These are phyloP conservation scores for Pseudonitzschia multiseries DNA, from an alignment of 108 stramenopile genomes.

Conservation along the genomic window DNA sequence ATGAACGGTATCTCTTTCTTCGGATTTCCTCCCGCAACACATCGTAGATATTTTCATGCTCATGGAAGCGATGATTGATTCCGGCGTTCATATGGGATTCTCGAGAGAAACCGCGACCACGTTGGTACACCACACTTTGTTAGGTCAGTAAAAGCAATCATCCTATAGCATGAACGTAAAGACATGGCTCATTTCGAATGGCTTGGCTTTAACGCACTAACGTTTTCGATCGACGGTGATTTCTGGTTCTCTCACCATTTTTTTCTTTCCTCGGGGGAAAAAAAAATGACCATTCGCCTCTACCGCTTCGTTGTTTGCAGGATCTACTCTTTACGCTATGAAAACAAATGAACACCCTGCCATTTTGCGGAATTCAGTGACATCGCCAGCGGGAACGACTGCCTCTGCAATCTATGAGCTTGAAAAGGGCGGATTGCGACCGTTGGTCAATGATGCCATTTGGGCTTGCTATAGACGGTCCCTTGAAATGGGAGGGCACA, in stretches of 20 bases:
- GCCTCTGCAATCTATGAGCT: slow-evolving; percentile 90
- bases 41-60: slow-evolving; percentile 75
- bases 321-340: slow-evolving; percentile 86
- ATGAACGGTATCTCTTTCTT: neutral
- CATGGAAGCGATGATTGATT: slow-evolving; percentile 92
- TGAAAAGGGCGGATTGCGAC: slow-evolving; percentile 87
- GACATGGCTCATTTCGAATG: no score
- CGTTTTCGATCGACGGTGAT: no score
- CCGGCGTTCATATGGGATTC: slow-evolving; percentile 95
- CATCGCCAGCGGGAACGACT: slow-evolving; percentile 93
- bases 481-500: slow-evolving; percentile 80
- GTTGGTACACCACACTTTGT: slow-evolving; percentile 71
- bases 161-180: no score
- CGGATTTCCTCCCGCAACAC: neutral
- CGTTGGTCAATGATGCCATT: slow-evolving; percentile 50
- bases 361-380: slow-evolving; percentile 85
- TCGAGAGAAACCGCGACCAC: slow-evolving; percentile 73
- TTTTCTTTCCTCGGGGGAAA: no score
- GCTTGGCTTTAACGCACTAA: no score
- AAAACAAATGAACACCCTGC: slow-evolving; percentile 82
- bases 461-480: slow-evolving; percentile 87
- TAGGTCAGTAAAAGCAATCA: slow-evolving; percentile 26
- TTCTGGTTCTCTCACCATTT: neutral
- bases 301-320: slow-evolving; percentile 32
- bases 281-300: neutral